These are phyloP conservation scores for Pascua guehoae DNA, from an alignment of 1,284 basidiomycete genomes.

Conservation along the genomic window DNA sequence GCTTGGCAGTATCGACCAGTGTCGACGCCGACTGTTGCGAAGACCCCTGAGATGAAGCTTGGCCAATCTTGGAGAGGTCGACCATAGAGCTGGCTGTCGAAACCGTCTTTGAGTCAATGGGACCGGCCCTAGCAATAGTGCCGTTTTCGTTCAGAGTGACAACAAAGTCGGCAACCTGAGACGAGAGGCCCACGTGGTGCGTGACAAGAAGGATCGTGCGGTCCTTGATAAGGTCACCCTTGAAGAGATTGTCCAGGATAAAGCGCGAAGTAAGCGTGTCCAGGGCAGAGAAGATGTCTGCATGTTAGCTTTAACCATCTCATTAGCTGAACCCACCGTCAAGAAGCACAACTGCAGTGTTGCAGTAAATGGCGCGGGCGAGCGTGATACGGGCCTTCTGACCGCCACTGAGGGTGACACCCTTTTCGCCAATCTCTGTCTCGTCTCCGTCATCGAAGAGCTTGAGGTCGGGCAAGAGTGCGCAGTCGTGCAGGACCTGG, in stretches of 20 bases:
- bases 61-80: conserved; percentile 18
- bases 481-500: conserved; percentile 61
- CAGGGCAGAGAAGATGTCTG: conserved; percentile 56
- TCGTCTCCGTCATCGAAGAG: conserved; percentile 68
- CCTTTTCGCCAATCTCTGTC: conserved; percentile 58
- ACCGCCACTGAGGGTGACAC: conserved; percentile 60
- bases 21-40: conserved; percentile 6
- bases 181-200: conserved; percentile 66
- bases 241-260: conserved; percentile 71
- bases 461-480: conserved; percentile 60
- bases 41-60: too few species aligned
- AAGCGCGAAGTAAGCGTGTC: conserved; percentile 66
- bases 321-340: conserved; percentile 39
- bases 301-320: conserved; percentile 15
- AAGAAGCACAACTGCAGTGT: conserved; percentile 59
- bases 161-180: conserved; percentile 62
- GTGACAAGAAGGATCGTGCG: conserved; percentile 72
- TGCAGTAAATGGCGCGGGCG: conserved; percentile 66
- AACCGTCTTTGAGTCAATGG: conserved; percentile 28
- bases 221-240: conserved; percentile 63
- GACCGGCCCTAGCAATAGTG: conserved; percentile 44
- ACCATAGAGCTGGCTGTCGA: conserved; percentile 11
- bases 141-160: conserved; percentile 59
- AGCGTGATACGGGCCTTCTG: conserved; percentile 66
- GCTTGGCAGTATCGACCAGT: conserved; percentile 29